Percentiles rank a stretch among this genome's conserved stretches.
Conservation (phyloP, 148 eudicot species). For the Tetragonia tetragonoides region DNA sequence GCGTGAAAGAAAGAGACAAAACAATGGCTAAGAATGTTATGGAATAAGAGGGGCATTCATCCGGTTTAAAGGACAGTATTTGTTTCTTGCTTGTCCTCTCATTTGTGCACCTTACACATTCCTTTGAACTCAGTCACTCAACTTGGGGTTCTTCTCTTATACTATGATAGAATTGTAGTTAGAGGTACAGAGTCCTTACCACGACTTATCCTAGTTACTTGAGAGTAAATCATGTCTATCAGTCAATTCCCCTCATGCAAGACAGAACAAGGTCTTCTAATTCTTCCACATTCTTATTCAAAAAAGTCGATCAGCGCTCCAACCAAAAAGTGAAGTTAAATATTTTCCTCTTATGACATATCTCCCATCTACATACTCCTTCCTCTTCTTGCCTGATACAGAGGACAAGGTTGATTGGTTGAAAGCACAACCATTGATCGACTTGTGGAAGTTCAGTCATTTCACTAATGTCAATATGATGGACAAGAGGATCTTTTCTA, state of each 20-base stretch:
- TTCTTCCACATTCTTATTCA: neutral
- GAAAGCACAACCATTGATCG: neutral
- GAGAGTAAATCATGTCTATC: neutral
- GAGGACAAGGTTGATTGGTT: neutral
- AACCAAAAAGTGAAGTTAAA: neutral
- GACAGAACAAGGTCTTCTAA: neutral
- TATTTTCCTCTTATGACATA: neutral
- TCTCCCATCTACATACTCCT: neutral
- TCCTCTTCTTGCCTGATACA: neutral
- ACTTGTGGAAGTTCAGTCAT: neutral
- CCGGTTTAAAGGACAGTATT: neutral
- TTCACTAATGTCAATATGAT: neutral
- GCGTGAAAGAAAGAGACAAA: no score
- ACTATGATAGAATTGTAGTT: neutral
- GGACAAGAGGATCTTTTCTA: neutral
- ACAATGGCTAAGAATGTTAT: neutral
- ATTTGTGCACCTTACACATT: neutral
- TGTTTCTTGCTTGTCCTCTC: neutral
- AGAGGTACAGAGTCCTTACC: neutral
- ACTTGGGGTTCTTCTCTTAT: neutral
- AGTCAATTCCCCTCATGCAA: neutral
- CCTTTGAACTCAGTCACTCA: no score
- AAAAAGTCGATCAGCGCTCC: neutral
- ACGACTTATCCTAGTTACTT: neutral
- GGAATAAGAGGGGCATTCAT: neutral